phyloP scores from a whole-genome alignment of 306 rosid genomes.

The Spatholobus suberectus region DNA sequence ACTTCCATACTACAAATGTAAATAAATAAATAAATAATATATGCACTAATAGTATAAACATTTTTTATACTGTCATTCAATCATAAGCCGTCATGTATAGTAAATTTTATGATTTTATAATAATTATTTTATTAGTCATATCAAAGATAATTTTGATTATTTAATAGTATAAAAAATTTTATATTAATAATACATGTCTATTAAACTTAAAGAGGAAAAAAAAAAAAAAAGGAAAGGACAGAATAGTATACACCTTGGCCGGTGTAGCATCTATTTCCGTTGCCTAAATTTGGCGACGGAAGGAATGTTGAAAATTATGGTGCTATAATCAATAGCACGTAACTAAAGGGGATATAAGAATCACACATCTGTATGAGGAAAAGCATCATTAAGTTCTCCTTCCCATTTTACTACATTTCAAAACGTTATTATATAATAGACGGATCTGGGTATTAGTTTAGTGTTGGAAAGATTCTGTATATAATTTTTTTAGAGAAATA shows the following conservation, averaged over 20 bases:
- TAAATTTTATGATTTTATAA: too few species aligned
- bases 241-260: not conserved
- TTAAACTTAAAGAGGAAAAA: too few species aligned
- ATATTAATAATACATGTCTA: too few species aligned
- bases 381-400: constrained; percentile 35
- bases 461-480: not conserved
- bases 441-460: not conserved
- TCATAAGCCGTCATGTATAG: too few species aligned
- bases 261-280: constrained; percentile 7
- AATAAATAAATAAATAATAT: too few species aligned
- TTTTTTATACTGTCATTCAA: too few species aligned
- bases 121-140: too few species aligned
- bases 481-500: not conserved
- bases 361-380: constrained; percentile 37
- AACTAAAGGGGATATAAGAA: constrained; percentile 44
- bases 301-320: constrained; percentile 58
- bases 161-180: too few species aligned
- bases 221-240: not conserved
- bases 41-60: too few species aligned
- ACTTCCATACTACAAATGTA: not conserved
- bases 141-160: too few species aligned
- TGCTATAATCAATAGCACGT: constrained; percentile 32
- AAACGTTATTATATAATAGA: not conserved
- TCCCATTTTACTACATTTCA: constrained; percentile 17
- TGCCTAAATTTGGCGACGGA: constrained; percentile 33